Evolutionary conservation across 306 rosid species (phyloP).

Genomic region (Sphenostylis stenocarpa): DNA sequence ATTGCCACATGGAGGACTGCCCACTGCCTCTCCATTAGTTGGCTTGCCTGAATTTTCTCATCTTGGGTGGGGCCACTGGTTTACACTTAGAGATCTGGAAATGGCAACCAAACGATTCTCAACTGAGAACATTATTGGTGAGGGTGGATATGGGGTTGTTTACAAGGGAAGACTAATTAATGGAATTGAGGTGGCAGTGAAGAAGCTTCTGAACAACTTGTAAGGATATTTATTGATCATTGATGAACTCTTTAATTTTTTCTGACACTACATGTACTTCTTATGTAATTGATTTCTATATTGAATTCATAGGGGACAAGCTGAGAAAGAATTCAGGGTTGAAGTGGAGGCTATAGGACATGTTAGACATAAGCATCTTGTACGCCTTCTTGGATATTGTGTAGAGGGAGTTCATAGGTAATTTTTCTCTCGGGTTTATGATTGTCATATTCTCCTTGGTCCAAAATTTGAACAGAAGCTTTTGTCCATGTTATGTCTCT

Average conservation of each 20-base stretch:
- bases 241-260: not conserved
- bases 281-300: slow-evolving; percentile 16
- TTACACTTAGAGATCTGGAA: slow-evolving; percentile 92
- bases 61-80: slow-evolving; percentile 99
- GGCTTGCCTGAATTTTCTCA: slow-evolving; percentile 95
- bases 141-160: slow-evolving; percentile 98
- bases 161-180: slow-evolving; percentile 80
- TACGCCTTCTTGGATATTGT: slow-evolving; percentile 88
- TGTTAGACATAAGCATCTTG: slow-evolving; percentile 95
- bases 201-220: slow-evolving; percentile 92
- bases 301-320: slow-evolving; percentile 78
- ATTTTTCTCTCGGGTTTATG: slow-evolving; percentile 10
- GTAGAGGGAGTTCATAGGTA: slow-evolving; percentile 94
- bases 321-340: slow-evolving; percentile 97
- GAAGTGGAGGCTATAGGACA: slow-evolving; percentile 99
- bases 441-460: not conserved
- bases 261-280: not conserved
- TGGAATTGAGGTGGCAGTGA: slow-evolving; percentile 96
- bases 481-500: slow-evolving; percentile 3
- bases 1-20: slow-evolving; percentile 55
- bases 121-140: slow-evolving; percentile 74
- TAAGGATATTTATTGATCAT: slow-evolving; percentile 49
- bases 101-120: slow-evolving; percentile 72
- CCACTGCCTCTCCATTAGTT: slow-evolving; percentile 79
- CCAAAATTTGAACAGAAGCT: slow-evolving; percentile 7